Evolutionary conservation across 139 green algal species (phyloP).

Genomic region (Edaphochlamys debaryana): DNA sequence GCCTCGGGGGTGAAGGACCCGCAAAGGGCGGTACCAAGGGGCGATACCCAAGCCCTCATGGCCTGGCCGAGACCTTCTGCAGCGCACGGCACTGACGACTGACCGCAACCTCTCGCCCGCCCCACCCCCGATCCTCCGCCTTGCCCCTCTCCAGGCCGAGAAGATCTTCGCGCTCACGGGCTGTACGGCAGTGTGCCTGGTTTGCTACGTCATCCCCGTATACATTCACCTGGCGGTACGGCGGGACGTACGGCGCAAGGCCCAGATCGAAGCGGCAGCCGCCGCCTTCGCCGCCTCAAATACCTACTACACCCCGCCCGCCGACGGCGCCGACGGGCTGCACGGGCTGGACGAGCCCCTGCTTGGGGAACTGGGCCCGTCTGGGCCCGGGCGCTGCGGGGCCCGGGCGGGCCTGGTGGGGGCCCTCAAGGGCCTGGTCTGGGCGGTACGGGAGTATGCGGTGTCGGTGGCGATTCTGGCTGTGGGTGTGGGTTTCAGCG

Average conservation of each 20-base stretch:
- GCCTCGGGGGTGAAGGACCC: too few species aligned
- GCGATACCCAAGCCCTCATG: too few species aligned
- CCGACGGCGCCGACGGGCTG: neutral
- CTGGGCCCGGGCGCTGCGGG: neutral
- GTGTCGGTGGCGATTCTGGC: conserved; percentile 34
- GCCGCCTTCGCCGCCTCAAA: neutral
- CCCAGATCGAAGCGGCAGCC: neutral
- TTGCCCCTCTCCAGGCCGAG: conserved; percentile 49
- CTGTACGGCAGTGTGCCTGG: conserved; percentile 73
- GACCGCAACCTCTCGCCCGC: too few species aligned
- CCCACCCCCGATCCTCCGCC: too few species aligned
- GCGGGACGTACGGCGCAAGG: neutral
- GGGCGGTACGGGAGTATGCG: neutral
- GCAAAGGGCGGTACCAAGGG: too few species aligned
- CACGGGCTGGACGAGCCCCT: neutral
- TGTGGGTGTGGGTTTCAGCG: conserved; percentile 48
- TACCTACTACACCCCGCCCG: neutral
- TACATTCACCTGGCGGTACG: conserved; percentile 49
- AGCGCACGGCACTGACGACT: too few species aligned
- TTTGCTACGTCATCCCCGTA: conserved; percentile 65
- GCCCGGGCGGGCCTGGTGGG: neutral
- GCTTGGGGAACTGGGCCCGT: conserved; percentile 2
- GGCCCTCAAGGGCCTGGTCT: too few species aligned
- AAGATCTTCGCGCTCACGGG: conserved; percentile 76
- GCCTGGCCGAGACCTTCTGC: too few species aligned